phyloP scores from a whole-genome alignment of 495 filamentous ascomycete genomes.

The Talaromyces proteolyticus region DNA sequence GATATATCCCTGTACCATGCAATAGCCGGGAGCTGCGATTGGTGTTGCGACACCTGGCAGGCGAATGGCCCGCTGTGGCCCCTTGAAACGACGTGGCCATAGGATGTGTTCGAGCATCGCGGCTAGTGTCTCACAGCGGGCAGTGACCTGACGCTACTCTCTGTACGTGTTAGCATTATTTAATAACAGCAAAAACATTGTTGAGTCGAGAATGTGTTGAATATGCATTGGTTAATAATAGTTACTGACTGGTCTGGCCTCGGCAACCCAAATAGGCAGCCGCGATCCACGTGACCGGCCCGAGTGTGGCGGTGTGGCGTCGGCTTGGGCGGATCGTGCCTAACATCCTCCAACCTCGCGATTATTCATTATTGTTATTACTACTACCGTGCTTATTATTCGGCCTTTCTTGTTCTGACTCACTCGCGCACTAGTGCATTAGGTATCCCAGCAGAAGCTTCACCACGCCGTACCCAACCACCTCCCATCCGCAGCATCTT shows the following conservation, averaged over 20 bases:
- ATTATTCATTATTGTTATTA: background rate
- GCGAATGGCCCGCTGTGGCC: background rate
- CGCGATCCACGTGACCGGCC: background rate
- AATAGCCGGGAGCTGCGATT: conserved; percentile 3
- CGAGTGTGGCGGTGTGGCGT: background rate
- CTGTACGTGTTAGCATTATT: too few species aligned
- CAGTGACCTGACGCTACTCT: too few species aligned
- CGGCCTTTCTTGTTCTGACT: background rate
- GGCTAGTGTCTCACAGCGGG: too few species aligned
- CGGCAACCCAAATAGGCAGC: background rate
- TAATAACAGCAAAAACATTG: too few species aligned
- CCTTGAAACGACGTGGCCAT: background rate
- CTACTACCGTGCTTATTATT: background rate
- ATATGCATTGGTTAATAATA: too few species aligned
- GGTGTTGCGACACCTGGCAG: background rate
- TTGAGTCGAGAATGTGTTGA: background rate
- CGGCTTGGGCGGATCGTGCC: background rate
- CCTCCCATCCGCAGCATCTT: too few species aligned
- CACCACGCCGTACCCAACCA: too few species aligned
- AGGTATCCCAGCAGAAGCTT: too few species aligned
- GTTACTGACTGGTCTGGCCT: too few species aligned
- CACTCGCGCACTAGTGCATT: background rate
- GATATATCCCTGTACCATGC: too few species aligned
- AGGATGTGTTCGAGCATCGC: too few species aligned
- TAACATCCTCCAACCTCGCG: background rate